A percentile compares a stretch with the other conserved stretches of the same genome.
phyloP scores from a whole-genome alignment of 495 filamentous ascomycete species.

The Penicillium samsonianum region DNA sequence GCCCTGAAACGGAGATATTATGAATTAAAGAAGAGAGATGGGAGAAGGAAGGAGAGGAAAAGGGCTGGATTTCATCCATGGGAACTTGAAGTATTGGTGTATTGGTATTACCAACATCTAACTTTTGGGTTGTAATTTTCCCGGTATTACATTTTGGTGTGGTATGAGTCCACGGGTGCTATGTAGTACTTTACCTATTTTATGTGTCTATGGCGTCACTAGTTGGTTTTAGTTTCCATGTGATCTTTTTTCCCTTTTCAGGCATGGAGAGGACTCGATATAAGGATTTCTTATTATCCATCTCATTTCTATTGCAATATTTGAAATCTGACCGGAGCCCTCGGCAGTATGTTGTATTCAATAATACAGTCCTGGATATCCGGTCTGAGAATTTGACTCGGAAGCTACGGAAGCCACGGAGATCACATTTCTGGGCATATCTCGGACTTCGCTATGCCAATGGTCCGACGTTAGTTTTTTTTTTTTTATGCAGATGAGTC shows the following conservation, averaged over 20 bases:
- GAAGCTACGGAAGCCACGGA: constrained; percentile 38
- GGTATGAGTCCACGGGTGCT: too few species aligned
- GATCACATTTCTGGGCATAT: constrained; percentile 23
- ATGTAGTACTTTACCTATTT: not conserved
- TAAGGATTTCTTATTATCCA: not conserved
- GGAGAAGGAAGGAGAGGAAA: constrained; percentile 24
- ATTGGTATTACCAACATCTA: constrained; percentile 16
- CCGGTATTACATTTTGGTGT: too few species aligned
- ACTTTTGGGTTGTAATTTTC: constrained; percentile 4
- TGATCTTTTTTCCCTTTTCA: not conserved
- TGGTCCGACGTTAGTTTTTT: constrained; percentile 11
- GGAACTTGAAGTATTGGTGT: constrained; percentile 6
- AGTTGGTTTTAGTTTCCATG: not conserved
- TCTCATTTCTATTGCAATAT: not conserved
- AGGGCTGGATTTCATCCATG: constrained; percentile 16
- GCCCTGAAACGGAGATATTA: constrained; percentile 17
- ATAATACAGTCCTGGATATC: constrained; percentile 13
- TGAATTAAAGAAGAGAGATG: constrained; percentile 23
- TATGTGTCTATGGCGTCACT: constrained; percentile 30
- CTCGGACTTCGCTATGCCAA: constrained; percentile 19
- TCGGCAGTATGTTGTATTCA: constrained; percentile 4
- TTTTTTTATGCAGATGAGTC: constrained; percentile 2
- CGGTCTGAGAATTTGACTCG: constrained; percentile 20
- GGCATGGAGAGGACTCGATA: not conserved
- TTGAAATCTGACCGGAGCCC: constrained; percentile 6